Conservation (phyloP, 805 yeast genomes). For the Candida boleticola region DNA sequence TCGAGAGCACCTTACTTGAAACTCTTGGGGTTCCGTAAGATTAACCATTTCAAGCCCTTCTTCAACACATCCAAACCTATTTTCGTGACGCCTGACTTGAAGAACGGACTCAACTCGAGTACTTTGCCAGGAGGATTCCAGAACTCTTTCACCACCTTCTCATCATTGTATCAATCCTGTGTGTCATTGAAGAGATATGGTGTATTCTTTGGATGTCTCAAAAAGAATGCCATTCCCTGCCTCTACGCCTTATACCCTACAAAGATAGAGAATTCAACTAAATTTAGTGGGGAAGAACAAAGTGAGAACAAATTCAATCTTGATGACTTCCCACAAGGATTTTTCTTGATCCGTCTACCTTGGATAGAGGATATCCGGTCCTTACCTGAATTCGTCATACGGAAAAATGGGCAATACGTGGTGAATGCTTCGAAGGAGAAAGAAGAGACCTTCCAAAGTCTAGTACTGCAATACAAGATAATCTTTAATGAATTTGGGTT, state of each 20-base stretch:
- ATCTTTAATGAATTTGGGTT: conserved; percentile 41
- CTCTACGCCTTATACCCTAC: conserved; percentile 64
- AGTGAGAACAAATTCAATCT: not conserved
- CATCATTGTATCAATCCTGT: conserved; percentile 65
- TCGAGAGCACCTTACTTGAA: conserved; percentile 50
- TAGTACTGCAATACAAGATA: conserved; percentile 20
- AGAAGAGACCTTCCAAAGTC: conserved; percentile 11
- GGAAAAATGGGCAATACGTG: conserved; percentile 15
- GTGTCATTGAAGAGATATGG: conserved; percentile 53
- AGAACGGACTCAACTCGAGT: conserved; percentile 30
- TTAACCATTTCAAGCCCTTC: conserved; percentile 44
- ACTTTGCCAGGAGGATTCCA: conserved; percentile 38
- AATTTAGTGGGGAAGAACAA: conserved; percentile 8
- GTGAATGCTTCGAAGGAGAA: conserved; percentile 16
- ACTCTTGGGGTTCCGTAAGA: conserved; percentile 64
- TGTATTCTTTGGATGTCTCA: conserved; percentile 68
- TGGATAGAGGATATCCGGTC: conserved; percentile 72
- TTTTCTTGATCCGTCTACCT: conserved; percentile 68
- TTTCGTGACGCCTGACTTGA: conserved; percentile 66
- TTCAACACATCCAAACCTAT: conserved; percentile 54
- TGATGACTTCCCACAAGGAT: conserved; percentile 60
- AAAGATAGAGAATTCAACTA: conserved; percentile 18
- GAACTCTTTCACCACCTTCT: conserved; percentile 66
- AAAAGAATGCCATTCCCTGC: conserved; percentile 52
- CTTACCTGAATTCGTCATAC: conserved; percentile 46